Conservation (phyloP, 73 alveolate species). For the Paramecium sonneborni region DNA sequence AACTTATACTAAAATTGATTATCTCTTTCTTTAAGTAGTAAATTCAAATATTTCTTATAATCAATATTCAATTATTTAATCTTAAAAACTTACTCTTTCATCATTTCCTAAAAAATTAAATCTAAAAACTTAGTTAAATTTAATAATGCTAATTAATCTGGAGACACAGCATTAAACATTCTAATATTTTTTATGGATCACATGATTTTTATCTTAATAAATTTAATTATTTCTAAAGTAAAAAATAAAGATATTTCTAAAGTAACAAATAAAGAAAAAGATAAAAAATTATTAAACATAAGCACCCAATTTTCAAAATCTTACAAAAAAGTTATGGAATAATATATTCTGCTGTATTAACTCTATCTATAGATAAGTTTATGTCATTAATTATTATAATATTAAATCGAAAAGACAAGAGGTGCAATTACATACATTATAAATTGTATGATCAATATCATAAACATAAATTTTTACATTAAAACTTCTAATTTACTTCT, state of each 20-base stretch:
- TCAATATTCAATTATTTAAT: constrained; percentile 67
- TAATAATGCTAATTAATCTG: constrained; percentile 92
- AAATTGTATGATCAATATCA: constrained; percentile 32
- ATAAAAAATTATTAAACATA: constrained; percentile 88
- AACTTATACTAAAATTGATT: constrained; percentile 84
- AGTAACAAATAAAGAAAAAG: constrained; percentile 96
- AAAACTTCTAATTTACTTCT: constrained; percentile 59
- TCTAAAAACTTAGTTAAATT: constrained; percentile 78
- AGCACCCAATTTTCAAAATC: constrained; percentile 92
- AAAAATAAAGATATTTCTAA: constrained; percentile 94
- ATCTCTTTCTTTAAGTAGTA: constrained; percentile 88
- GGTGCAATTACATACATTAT: constrained; percentile 43
- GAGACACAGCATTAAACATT: constrained; percentile 75
- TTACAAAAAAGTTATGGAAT: constrained; percentile 70
- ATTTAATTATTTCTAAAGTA: neutral
- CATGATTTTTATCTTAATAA: constrained; percentile 16
- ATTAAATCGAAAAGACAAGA: constrained; percentile 5
- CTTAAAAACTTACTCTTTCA: constrained; percentile 69
- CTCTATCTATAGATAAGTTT: neutral
- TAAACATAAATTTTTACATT: constrained; percentile 53
- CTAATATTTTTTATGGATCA: neutral
- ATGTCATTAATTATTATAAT: neutral
- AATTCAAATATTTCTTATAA: constrained; percentile 81
- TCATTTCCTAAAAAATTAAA: constrained; percentile 69
- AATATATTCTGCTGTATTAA: neutral